A percentile compares a stretch with the other conserved stretches of the same genome.
Conservation (phyloP, 108 stramenopile species). For the Phaeodactylum tricornutum region DNA sequence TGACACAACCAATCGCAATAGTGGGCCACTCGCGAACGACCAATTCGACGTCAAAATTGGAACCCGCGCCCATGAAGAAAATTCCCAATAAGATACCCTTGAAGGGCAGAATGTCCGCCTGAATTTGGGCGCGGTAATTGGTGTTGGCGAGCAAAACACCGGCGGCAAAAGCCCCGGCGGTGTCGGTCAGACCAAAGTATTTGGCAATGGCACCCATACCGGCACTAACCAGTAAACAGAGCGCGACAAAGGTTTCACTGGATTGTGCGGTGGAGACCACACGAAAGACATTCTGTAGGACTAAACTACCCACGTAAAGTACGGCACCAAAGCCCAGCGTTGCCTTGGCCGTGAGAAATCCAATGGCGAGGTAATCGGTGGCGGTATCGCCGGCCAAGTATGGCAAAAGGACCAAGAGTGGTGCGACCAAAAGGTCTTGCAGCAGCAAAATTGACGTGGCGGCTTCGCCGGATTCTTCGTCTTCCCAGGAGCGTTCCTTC, state of each 20-base stretch:
- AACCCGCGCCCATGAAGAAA: constrained; percentile 73
- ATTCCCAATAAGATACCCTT: constrained; percentile 65
- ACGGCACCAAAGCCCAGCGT: constrained; percentile 53
- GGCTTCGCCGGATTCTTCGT: constrained; percentile 39
- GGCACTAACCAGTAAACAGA: constrained; percentile 45
- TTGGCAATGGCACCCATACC: constrained; percentile 62
- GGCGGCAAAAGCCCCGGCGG: constrained; percentile 74
- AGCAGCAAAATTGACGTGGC: constrained; percentile 53
- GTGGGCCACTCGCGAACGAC: constrained; percentile 42
- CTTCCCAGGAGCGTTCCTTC: constrained; percentile 60
- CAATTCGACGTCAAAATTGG: constrained; percentile 46
- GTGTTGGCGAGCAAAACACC: constrained; percentile 70
- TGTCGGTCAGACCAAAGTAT: constrained; percentile 50
- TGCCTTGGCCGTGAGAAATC: constrained; percentile 53
- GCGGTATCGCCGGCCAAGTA: constrained; percentile 41
- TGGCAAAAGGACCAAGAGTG: constrained; percentile 54
- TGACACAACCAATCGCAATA: constrained; percentile 34
- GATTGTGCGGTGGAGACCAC: constrained; percentile 44
- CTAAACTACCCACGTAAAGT: constrained; percentile 32
- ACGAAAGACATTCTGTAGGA: constrained; percentile 36
- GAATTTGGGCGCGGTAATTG: constrained; percentile 66
- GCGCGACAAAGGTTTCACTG: constrained; percentile 68
- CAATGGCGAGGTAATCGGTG: constrained; percentile 45
- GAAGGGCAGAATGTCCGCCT: constrained; percentile 67
- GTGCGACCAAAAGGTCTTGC: constrained; percentile 72